These are phyloP conservation scores for Lactarius evosmus DNA, from an alignment of 768 basidiomycete genomes.

Conservation along the genomic window DNA sequence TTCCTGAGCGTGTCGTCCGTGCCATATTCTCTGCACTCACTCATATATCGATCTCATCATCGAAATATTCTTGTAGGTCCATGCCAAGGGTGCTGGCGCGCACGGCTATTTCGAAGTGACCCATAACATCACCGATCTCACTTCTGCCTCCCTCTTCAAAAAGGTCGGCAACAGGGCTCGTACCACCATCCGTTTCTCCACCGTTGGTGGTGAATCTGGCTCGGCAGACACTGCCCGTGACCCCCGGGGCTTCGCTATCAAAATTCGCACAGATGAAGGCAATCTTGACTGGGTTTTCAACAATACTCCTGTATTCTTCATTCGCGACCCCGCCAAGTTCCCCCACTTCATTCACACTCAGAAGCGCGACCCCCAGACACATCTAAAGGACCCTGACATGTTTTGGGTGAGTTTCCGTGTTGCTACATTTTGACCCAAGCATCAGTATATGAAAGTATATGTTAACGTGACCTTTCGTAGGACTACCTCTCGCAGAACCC, in stretches of 20 bases:
- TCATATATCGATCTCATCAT: neutral
- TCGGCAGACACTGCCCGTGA: conserved; percentile 92
- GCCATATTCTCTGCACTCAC: neutral
- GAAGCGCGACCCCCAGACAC: conserved; percentile 88
- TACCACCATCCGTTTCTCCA: conserved; percentile 85
- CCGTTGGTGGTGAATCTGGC: conserved; percentile 85
- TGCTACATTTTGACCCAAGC: no score
- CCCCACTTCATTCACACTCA: conserved; percentile 94
- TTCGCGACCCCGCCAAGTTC: conserved; percentile 85
- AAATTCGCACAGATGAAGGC: conserved; percentile 87
- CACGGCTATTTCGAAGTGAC: conserved; percentile 93
- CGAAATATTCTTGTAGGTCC: conserved; percentile 50
- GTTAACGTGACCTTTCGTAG: conserved; percentile 40
- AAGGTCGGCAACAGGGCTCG: conserved; percentile 65
- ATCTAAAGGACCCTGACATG: conserved; percentile 82
- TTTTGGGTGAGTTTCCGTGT: conserved; percentile 58
- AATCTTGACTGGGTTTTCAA: conserved; percentile 93
- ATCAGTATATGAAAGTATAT: neutral
- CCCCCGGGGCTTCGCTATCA: conserved; percentile 88
- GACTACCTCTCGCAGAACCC: conserved; percentile 88
- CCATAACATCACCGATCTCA: conserved; percentile 78
- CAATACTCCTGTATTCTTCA: conserved; percentile 90
- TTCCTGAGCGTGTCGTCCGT: conserved; percentile 88
- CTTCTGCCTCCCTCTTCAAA: conserved; percentile 65
- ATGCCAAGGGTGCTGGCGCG: conserved; percentile 89